Percentiles rank a stretch among this genome's conserved stretches.
phyloP scores from a whole-genome alignment of 768 basidiomycete genomes.

The Termitomyces titanicus region DNA sequence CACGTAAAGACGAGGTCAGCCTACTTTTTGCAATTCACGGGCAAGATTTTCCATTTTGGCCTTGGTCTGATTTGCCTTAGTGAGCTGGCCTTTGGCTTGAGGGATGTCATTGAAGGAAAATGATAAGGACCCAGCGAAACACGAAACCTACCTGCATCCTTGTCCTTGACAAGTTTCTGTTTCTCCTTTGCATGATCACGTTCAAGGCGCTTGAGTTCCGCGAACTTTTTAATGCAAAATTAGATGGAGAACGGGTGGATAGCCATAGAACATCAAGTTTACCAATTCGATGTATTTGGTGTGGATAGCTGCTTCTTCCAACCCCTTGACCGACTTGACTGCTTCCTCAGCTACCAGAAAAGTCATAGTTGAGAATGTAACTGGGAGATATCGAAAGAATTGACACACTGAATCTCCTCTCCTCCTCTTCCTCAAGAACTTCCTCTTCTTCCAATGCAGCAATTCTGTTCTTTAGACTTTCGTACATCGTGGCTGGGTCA shows the following conservation, averaged over 20 bases:
- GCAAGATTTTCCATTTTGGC: constrained; percentile 89
- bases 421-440: constrained; percentile 84
- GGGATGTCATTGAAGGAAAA: neutral
- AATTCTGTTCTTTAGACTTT: constrained; percentile 84
- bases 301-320: constrained; percentile 81
- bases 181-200: constrained; percentile 90
- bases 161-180: constrained; percentile 87
- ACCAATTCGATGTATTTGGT: constrained; percentile 88
- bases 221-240: constrained; percentile 54
- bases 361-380: constrained; percentile 13
- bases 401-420: constrained; percentile 66
- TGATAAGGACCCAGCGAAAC: neutral
- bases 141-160: constrained; percentile 69
- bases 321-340: constrained; percentile 77
- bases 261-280: constrained; percentile 25
- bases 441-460: constrained; percentile 88
- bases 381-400: neutral
- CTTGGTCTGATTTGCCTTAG: constrained; percentile 86
- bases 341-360: constrained; percentile 73
- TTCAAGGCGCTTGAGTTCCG: constrained; percentile 82
- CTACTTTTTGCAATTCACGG: constrained; percentile 84
- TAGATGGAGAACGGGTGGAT: constrained; percentile 8
- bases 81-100: constrained; percentile 77
- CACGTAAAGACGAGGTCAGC: neutral
- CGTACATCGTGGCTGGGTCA: constrained; percentile 85